These are phyloP conservation scores for Pleurotus platypus DNA, from an alignment of 768 basidiomycete species.

Conservation along the genomic window DNA sequence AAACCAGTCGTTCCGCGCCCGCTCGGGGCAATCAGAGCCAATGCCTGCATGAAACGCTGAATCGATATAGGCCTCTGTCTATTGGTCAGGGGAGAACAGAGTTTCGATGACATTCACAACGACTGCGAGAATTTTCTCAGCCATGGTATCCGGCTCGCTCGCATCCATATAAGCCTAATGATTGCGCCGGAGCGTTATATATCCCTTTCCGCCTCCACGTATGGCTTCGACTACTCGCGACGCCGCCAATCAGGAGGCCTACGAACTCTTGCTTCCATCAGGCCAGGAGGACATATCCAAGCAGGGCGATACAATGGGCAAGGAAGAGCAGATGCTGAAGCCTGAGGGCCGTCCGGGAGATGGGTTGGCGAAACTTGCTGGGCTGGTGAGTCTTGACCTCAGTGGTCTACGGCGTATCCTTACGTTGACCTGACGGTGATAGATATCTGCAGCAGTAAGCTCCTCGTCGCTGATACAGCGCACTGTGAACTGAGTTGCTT, in stretches of 20 bases:
- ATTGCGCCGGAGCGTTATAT: background rate
- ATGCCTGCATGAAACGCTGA: background rate
- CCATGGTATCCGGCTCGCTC: background rate
- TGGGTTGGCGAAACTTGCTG: constrained; percentile 23
- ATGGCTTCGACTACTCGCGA: background rate
- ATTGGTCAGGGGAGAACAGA: background rate
- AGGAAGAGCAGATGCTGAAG: constrained; percentile 22
- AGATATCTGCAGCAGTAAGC: constrained; percentile 3
- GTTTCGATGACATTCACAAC: constrained; percentile 1
- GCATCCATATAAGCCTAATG: constrained; percentile 4
- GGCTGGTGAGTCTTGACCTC: constrained; percentile 29
- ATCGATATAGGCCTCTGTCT: background rate
- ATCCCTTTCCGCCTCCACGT: background rate
- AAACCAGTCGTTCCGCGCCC: background rate
- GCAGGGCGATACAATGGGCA: constrained; percentile 15
- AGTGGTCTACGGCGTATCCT: background rate
- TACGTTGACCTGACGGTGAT: background rate
- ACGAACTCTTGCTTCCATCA: constrained; percentile 13
- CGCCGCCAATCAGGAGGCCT: constrained; percentile 6
- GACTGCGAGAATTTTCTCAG: constrained; percentile 9
- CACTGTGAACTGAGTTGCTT: background rate
- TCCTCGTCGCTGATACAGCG: background rate
- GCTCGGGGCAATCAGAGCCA: constrained; percentile 1
- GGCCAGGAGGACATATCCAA: background rate
- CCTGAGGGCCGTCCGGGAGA: constrained; percentile 37